phyloP scores from a whole-genome alignment of 768 basidiomycete species.

The Suillus clintonianus region DNA sequence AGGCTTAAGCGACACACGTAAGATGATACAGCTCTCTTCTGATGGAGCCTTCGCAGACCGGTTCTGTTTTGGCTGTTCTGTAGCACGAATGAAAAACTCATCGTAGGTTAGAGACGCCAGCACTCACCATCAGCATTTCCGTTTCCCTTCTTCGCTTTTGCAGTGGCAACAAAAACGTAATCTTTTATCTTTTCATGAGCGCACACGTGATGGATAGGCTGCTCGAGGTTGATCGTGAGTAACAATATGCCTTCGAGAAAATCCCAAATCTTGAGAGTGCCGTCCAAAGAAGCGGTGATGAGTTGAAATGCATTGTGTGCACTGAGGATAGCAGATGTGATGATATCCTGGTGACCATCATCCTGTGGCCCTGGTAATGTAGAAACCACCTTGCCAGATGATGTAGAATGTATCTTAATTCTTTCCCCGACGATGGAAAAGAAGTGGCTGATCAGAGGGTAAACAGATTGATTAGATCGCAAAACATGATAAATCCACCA shows the following conservation, averaged over 20 bases:
- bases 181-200: constrained; percentile 71
- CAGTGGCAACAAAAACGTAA: constrained; percentile 67
- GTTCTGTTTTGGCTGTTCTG: neutral
- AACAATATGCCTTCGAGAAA: constrained; percentile 83
- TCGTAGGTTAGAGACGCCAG: neutral
- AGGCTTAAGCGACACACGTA: constrained; percentile 61
- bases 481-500: constrained; percentile 5
- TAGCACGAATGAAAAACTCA: neutral
- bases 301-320: constrained; percentile 90
- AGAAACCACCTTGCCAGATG: constrained; percentile 78
- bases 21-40: constrained; percentile 50
- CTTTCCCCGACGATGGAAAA: constrained; percentile 82
- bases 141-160: constrained; percentile 41
- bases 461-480: constrained; percentile 10
- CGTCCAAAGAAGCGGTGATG: constrained; percentile 82
- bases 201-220: constrained; percentile 72
- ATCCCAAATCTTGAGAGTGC: constrained; percentile 91
- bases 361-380: constrained; percentile 64
- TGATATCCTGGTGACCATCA: constrained; percentile 44
- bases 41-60: constrained; percentile 15
- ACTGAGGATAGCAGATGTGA: constrained; percentile 77
- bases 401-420: constrained; percentile 83
- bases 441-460: constrained; percentile 69
- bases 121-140: neutral
- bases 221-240: constrained; percentile 67